Percentiles rank a stretch among this genome's conserved stretches.
Conservation (phyloP, 106 monocot genomes). For the Dendrobium catenatum region DNA sequence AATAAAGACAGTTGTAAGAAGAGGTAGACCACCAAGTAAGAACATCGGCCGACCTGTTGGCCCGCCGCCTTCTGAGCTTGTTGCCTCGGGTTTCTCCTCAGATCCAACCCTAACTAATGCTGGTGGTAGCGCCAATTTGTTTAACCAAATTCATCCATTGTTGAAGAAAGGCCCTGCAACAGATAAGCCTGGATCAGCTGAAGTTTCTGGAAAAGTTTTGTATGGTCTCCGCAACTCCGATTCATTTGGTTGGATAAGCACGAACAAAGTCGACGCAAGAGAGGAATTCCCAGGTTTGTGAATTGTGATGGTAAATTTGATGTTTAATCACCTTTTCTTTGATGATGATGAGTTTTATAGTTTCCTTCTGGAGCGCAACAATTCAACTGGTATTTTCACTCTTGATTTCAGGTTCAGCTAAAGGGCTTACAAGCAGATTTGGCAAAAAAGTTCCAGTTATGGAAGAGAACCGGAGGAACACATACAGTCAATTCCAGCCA, state of each 20-base stretch:
- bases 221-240: constrained; percentile 27
- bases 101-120: constrained; percentile 40
- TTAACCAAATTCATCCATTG: constrained; percentile 16
- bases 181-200: constrained; percentile 19
- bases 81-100: constrained; percentile 30
- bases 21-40: constrained; percentile 42
- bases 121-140: constrained; percentile 17
- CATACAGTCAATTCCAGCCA: constrained; percentile 44
- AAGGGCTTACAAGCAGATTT: constrained; percentile 24
- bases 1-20: constrained; percentile 36
- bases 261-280: constrained; percentile 46
- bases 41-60: constrained; percentile 25
- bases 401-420: constrained; percentile 37
- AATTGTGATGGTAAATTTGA: background rate
- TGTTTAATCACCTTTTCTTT: background rate
- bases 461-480: constrained; percentile 67
- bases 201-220: constrained; percentile 12
- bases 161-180: constrained; percentile 17
- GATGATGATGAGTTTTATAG: background rate
- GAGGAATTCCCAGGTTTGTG: constrained; percentile 28
- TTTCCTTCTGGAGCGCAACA: background rate
- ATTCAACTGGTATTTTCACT: background rate
- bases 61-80: constrained; percentile 27
- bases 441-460: constrained; percentile 46
- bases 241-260: constrained; percentile 28